Evolutionary conservation across 257 asterid genomes (phyloP), one percentile per base, ranked within the genome.

Genomic region (Leonotis leonurus): DNA sequence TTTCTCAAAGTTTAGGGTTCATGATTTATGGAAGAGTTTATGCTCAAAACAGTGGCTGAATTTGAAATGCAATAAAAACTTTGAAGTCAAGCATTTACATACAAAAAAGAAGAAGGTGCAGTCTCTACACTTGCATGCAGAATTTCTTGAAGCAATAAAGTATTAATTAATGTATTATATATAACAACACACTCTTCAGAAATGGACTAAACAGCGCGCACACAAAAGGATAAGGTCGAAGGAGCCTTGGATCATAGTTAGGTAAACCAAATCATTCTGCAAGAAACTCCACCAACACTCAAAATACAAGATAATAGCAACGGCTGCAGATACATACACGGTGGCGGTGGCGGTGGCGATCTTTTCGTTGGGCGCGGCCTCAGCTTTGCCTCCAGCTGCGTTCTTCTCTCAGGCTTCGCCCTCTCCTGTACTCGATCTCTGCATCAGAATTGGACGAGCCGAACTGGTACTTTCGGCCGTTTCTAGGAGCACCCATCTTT

Each of bases 341-440:
- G 30, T 33, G 39, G 6, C 39, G 39, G 9, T 33, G n/a, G n/a
- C 7, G 39, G 39, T 12, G 12, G 39, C 9, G 7, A n/a, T n/a
- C n/a, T n/a, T n/a, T n/a, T n/a, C n/a, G n/a, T n/a, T n/a, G n/a
- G n/a, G 11, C 5, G 1, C 7, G 6, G n/a, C 78, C 75, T 78
- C 71, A 78, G 67, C 67, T 60, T 56, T 70, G 67, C 57, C 79
- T 52, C 70, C 75, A 41, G 74, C 14, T 63, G 1, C 78, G 77
- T 27, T 83, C 77, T 78, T 90, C 95, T 67, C 94, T 80, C 79
- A 82, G 70, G 83, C 96, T 89, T 49, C 90, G 74, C 22, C 95
- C 95, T 83, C 99, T 85, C 73, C 94, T 76, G 77, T 93, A 89
- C 69, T 93, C 99, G 5, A 93, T 71, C 77, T 89, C 97, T 26